phyloP scores from a whole-genome alignment of 2,329 filamentous ascomycete genomes.

The Aspergillus sp. region DNA sequence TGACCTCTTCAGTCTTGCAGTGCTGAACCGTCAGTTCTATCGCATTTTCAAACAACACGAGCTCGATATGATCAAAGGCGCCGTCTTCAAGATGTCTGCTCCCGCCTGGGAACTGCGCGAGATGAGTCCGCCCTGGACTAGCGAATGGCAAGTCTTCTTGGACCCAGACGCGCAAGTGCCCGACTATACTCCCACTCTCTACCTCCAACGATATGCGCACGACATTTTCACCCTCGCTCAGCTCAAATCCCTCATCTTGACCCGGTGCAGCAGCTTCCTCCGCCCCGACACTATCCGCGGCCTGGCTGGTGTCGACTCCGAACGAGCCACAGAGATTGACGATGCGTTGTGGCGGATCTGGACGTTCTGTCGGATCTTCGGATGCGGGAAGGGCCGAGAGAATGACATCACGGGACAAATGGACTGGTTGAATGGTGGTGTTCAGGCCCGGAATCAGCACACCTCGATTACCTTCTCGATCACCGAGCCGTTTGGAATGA shows the following conservation, averaged over 20 bases:
- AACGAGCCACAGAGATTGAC: constrained; percentile 48
- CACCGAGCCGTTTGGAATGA: constrained; percentile 45
- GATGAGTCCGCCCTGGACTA: constrained; percentile 47
- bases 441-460: constrained; percentile 42
- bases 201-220: constrained; percentile 45
- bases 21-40: constrained; percentile 52
- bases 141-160: constrained; percentile 32
- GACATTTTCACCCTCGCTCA: constrained; percentile 50
- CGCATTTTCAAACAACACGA: constrained; percentile 53
- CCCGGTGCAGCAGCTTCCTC: constrained; percentile 50
- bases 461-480: constrained; percentile 36
- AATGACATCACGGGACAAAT: constrained; percentile 54
- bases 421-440: constrained; percentile 57
- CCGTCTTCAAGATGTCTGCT: constrained; percentile 48
- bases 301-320: constrained; percentile 42
- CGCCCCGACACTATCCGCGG: constrained; percentile 51
- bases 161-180: constrained; percentile 43
- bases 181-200: constrained; percentile 49
- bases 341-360: constrained; percentile 60
- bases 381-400: constrained; percentile 51
- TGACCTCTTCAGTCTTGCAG: constrained; percentile 50
- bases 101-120: constrained; percentile 56
- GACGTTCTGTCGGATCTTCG: constrained; percentile 60
- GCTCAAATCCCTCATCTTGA: constrained; percentile 51
- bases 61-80: constrained; percentile 45